Conservation (phyloP, 2,329 filamentous ascomycete genomes). For the Exutisphaerella laricina region DNA sequence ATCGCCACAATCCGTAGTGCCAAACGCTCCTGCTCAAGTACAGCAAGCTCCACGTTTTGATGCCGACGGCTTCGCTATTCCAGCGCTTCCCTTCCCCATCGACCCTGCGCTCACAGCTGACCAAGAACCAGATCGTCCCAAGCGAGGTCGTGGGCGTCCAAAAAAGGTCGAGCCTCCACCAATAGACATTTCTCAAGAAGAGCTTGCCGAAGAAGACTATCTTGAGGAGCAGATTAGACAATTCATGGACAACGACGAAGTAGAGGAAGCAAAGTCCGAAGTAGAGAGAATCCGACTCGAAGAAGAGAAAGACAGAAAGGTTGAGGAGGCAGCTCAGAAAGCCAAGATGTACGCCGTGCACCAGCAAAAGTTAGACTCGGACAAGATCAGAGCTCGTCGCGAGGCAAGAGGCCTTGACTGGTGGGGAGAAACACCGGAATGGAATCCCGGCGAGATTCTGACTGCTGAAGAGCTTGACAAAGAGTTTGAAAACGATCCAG, state of each 20-base stretch:
- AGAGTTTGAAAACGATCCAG: constrained; percentile 84
- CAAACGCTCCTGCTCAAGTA: constrained; percentile 2
- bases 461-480: constrained; percentile 39
- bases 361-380: constrained; percentile 31
- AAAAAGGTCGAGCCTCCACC: constrained; percentile 28
- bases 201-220: constrained; percentile 44
- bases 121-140: constrained; percentile 30
- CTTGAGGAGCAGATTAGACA: constrained; percentile 43
- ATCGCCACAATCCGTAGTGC: neutral
- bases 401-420: constrained; percentile 51
- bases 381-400: constrained; percentile 48
- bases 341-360: constrained; percentile 27
- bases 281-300: constrained; percentile 24
- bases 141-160: constrained; percentile 31
- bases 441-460: constrained; percentile 19
- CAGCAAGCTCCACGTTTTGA: constrained; percentile 29
- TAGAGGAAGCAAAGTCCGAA: constrained; percentile 28
- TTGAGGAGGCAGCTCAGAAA: constrained; percentile 15
- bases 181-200: constrained; percentile 38
- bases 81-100: constrained; percentile 26
- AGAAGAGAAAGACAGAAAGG: constrained; percentile 18
- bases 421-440: constrained; percentile 52
- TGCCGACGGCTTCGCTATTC: constrained; percentile 40
- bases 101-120: constrained; percentile 21
- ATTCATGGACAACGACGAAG: constrained; percentile 29